Evolutionary conservation across 345 rosid genomes (phyloP).

Genomic region (Linum lewisii): DNA sequence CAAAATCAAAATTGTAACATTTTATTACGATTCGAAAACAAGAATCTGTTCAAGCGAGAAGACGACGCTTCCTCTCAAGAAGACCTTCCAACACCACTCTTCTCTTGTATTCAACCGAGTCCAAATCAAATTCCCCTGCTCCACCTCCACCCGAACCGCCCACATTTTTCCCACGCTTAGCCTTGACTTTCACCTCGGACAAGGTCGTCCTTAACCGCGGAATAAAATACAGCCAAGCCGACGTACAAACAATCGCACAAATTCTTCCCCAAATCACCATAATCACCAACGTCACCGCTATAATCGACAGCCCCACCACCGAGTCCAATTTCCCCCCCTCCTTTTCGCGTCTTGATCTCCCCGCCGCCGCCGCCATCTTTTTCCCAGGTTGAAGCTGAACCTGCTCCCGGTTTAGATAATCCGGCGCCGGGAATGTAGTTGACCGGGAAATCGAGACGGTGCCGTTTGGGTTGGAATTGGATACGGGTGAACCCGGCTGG

Average conservation of each 20-base stretch:
- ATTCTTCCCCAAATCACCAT: conserved; percentile 51
- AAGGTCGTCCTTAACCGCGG: conserved; percentile 25
- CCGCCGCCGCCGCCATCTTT: background rate
- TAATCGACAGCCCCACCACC: conserved; percentile 43
- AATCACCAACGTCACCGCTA: conserved; percentile 38
- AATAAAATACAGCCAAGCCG: conserved; percentile 45
- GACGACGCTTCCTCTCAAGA: conserved; percentile 45
- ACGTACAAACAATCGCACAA: conserved; percentile 56
- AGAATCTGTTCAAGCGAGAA: background rate
- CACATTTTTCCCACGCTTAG: background rate
- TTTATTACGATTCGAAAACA: background rate
- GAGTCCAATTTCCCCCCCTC: conserved; percentile 24
- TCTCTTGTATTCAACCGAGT: conserved; percentile 42
- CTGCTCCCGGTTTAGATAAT: background rate
- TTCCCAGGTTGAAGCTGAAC: background rate
- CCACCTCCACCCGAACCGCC: background rate
- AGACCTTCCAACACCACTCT: conserved; percentile 67
- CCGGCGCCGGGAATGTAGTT: conserved; percentile 1
- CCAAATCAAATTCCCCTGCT: conserved; percentile 18
- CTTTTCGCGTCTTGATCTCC: background rate
- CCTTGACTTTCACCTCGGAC: background rate
- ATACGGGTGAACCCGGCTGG: conserved; percentile 26
- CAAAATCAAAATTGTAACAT: too few species aligned
- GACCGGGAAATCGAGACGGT: conserved; percentile 7
- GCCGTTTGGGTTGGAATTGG: conserved; percentile 12